phyloP scores from a whole-genome alignment of 768 basidiomycete genomes.

The Dentipellis sp. region DNA sequence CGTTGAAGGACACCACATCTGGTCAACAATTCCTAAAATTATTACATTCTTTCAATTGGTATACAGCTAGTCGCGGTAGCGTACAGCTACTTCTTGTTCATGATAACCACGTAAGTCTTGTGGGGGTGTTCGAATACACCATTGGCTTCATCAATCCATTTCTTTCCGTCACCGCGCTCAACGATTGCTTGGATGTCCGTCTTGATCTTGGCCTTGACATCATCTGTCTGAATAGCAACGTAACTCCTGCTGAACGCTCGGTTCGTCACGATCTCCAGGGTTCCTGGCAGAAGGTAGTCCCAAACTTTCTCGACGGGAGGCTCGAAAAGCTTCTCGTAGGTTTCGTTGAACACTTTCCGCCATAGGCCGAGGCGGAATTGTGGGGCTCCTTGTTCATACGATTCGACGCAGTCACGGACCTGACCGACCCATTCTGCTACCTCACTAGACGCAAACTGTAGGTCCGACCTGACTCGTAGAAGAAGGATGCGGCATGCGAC shows the following conservation, averaged over 20 bases:
- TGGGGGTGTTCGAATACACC: constrained; percentile 81
- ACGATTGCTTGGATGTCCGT: constrained; percentile 47
- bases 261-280: constrained; percentile 49
- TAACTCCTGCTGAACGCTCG: constrained; percentile 82
- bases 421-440: constrained; percentile 66
- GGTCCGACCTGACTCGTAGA: no score
- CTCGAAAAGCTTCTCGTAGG: constrained; percentile 54
- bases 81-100: constrained; percentile 30
- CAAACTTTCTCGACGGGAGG: constrained; percentile 48
- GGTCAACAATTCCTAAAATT: no score
- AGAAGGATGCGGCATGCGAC: constrained; percentile 3
- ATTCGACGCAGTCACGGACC: constrained; percentile 60
- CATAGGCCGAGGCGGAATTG: constrained; percentile 76
- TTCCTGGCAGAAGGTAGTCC: constrained; percentile 42
- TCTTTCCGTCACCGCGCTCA: constrained; percentile 46
- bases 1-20: no score
- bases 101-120: constrained; percentile 51
- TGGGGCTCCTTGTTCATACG: constrained; percentile 63
- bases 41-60: no score
- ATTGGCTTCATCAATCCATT: constrained; percentile 69
- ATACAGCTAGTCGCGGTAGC: not conserved
- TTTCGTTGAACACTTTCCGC: constrained; percentile 57
- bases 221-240: constrained; percentile 51
- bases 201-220: constrained; percentile 46
- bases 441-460: constrained; percentile 29